Base-by-base conservation (phyloP, 75 land plant genomes). In the Cupressus sempervirens region DNA sequence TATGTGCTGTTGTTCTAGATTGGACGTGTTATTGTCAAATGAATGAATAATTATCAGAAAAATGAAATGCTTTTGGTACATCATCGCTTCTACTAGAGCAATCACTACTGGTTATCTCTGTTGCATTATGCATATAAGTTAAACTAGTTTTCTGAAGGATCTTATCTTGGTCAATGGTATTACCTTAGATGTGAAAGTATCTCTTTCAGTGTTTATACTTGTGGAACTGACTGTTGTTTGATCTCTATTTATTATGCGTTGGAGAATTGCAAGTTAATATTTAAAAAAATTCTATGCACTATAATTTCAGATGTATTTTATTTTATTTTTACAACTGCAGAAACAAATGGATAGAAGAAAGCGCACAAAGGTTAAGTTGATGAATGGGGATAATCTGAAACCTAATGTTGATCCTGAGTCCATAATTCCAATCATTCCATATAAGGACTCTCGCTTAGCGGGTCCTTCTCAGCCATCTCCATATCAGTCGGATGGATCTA, bases 291-390 rank as follows among this genome's bases (percentile, higher is more conserved):
- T 29, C 5, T 68, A 29, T 68, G 29, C n/a, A 9, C n/a, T 68
- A 26, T 7, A 26, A 23, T 23, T 35, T 1, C 74, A 10, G 35
- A 72, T 72, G 4, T 72, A 32, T 32, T n/a, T 3, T 30, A 12
- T 11, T 32, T 45, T 43, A n/a, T 43, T 77, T 79, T n/a, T 48
- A 45, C 41, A 74, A 80, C 3, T 85, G 40, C 90, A 90, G 91
- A 88, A 88, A 29, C 91, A 90, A 82, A 15, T 81, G 50, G 91
- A 90, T n/a, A 41, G 91, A 82, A 84, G 91, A 30, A 86, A 83
- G 81, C 84, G 86, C 30, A 87, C 86, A 18, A 84, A 89, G 82
- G 32, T 1, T 2, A 85, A 82, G 77, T 48, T 46, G 54, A 80
- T 26, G 34, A 82, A 88, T 38, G 88, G 88, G 32, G 91, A 85